Conservation (phyloP, 1,284 basidiomycete genomes). For the Leccinum fallax region DNA sequence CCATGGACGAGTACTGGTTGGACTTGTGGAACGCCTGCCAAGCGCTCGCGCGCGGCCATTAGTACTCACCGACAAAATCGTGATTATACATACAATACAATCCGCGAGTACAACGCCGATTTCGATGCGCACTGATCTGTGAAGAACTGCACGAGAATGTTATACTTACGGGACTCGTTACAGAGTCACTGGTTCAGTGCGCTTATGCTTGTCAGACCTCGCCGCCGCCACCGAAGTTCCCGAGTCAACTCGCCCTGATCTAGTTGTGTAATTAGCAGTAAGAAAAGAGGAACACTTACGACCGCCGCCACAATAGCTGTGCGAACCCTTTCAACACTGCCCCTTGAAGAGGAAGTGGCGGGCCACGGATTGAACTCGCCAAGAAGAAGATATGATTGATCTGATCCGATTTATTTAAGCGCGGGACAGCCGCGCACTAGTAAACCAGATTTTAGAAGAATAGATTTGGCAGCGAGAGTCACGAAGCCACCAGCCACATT, state of each 20-base stretch:
- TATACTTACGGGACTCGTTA: neutral
- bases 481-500: no score
- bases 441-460: neutral
- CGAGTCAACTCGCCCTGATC: neutral
- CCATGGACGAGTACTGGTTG: neutral
- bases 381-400: neutral
- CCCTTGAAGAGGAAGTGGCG: neutral
- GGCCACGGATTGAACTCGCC: neutral
- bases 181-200: neutral
- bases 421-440: neutral
- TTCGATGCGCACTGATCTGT: neutral
- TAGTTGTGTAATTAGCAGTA: neutral
- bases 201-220: neutral
- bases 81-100: neutral
- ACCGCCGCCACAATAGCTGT: neutral
- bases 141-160: neutral
- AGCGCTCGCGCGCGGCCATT: neutral
- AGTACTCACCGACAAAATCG: neutral
- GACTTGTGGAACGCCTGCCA: neutral
- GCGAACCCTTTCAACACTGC: neutral
- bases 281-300: neutral
- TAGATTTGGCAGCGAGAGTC: neutral
- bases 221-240: neutral
- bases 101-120: neutral
- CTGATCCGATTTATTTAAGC: neutral